Conservation (phyloP, 2,329 filamentous ascomycete genomes). For the Ophiostoma ulmi region DNA sequence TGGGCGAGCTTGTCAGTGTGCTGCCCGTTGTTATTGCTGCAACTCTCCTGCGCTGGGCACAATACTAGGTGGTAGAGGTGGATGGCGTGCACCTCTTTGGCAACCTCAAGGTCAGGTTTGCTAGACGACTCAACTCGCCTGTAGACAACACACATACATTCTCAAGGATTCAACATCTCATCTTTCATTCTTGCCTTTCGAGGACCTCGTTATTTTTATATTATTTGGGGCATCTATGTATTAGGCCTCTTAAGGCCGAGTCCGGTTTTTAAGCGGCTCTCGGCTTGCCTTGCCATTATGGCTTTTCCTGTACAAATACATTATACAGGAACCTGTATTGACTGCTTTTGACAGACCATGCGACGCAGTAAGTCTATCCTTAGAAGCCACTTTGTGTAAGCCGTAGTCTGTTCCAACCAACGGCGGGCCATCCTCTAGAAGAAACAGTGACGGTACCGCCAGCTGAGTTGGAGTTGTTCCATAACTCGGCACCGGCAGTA, state of each 20-base stretch:
- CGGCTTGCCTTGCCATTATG: background rate
- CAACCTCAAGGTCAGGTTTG: background rate
- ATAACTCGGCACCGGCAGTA: background rate
- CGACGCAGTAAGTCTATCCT: background rate
- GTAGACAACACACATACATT: background rate
- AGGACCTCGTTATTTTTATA: background rate
- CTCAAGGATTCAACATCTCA: background rate
- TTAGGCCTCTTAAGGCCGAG: too few species aligned
- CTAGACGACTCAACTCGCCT: background rate
- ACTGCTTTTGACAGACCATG: background rate
- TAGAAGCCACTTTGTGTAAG: background rate
- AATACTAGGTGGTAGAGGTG: background rate
- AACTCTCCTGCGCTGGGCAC: background rate
- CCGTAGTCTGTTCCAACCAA: background rate
- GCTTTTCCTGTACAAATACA: background rate
- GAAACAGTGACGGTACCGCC: background rate
- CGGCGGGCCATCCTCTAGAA: background rate
- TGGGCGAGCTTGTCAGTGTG: constrained; percentile 71
- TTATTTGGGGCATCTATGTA: background rate
- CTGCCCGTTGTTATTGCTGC: constrained; percentile 55
- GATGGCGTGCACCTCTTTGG: background rate
- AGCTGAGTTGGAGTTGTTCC: background rate
- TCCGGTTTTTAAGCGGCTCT: background rate
- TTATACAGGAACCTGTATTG: background rate
- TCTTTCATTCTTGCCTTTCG: constrained; percentile 2